phyloP scores from a whole-genome alignment of 2,329 filamentous ascomycete genomes.

The Cladophialophora immunda region DNA sequence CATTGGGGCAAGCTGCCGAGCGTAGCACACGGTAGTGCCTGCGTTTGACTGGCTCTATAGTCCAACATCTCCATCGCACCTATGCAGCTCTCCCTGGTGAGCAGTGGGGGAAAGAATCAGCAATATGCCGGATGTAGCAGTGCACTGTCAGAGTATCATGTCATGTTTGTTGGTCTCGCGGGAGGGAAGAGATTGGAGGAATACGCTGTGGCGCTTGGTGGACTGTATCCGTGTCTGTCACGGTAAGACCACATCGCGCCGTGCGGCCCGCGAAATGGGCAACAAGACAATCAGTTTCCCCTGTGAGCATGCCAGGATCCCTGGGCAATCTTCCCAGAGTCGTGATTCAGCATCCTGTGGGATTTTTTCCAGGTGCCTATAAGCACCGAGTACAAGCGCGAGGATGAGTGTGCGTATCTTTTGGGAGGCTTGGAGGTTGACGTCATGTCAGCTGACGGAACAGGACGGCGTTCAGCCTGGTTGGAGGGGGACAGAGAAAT shows the following conservation, averaged over 20 bases:
- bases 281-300: slow-evolving; percentile 12
- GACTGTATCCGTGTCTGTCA: background rate
- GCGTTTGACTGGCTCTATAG: slow-evolving; percentile 10
- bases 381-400: background rate
- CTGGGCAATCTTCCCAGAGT: background rate
- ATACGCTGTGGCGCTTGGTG: background rate
- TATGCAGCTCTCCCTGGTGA: slow-evolving; percentile 3
- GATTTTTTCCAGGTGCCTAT: slow-evolving; percentile 3
- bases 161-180: slow-evolving; percentile 6
- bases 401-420: background rate
- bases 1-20: background rate
- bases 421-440: slow-evolving; percentile 12
- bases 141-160: slow-evolving; percentile 14
- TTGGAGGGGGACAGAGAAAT: background rate
- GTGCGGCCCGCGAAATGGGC: slow-evolving; percentile 14
- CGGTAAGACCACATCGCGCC: slow-evolving; percentile 1
- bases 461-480: slow-evolving; percentile 6
- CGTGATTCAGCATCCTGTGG: slow-evolving; percentile 3
- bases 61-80: slow-evolving; percentile 9
- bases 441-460: slow-evolving; percentile 25
- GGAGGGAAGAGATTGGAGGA: slow-evolving; percentile 2
- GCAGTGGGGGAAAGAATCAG: slow-evolving; percentile 8
- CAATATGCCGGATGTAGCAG: slow-evolving; percentile 8
- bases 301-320: slow-evolving; percentile 12
- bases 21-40: background rate